Percentiles rank a stretch among this genome's conserved stretches.
These are phyloP conservation scores for Penicillium sp. DNA, from an alignment of 2,329 filamentous ascomycete genomes.

Conservation along the genomic window DNA sequence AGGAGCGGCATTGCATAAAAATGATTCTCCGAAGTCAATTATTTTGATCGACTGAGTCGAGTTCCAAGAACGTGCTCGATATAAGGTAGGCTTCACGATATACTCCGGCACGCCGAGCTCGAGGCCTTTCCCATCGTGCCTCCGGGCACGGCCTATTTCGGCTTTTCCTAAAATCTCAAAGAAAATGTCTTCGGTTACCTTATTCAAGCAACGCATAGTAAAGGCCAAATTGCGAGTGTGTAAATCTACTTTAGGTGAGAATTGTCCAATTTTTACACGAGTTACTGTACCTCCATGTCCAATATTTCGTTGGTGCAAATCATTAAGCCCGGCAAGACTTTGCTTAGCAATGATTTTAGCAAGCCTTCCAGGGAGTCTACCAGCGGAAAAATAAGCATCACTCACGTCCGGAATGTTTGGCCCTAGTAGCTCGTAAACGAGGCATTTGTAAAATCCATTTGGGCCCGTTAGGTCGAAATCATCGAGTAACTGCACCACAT, in stretches of 20 bases:
- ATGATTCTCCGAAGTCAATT: constrained; percentile 46
- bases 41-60: constrained; percentile 30
- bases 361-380: constrained; percentile 44
- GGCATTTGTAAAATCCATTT: constrained; percentile 50
- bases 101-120: constrained; percentile 28
- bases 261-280: constrained; percentile 13
- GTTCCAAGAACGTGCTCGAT: constrained; percentile 14
- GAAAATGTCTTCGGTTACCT: constrained; percentile 22
- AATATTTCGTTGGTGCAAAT: constrained; percentile 44
- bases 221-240: constrained; percentile 35
- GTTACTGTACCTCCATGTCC: constrained; percentile 40
- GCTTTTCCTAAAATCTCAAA: constrained; percentile 29
- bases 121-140: constrained; percentile 25
- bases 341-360: constrained; percentile 48
- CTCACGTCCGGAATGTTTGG: constrained; percentile 44
- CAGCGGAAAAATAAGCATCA: constrained; percentile 34
- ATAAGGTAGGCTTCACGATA: constrained; percentile 25
- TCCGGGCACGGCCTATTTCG: constrained; percentile 28
- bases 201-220: constrained; percentile 17
- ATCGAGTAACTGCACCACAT: constrained; percentile 43
- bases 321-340: constrained; percentile 39
- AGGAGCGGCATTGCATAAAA: constrained; percentile 26
- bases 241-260: constrained; percentile 27
- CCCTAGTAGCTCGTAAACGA: constrained; percentile 47
- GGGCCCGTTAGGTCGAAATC: constrained; percentile 44